These are phyloP conservation scores for Colletotrichum tanaceti DNA, from an alignment of 2,329 filamentous ascomycete genomes.

Conservation along the genomic window DNA sequence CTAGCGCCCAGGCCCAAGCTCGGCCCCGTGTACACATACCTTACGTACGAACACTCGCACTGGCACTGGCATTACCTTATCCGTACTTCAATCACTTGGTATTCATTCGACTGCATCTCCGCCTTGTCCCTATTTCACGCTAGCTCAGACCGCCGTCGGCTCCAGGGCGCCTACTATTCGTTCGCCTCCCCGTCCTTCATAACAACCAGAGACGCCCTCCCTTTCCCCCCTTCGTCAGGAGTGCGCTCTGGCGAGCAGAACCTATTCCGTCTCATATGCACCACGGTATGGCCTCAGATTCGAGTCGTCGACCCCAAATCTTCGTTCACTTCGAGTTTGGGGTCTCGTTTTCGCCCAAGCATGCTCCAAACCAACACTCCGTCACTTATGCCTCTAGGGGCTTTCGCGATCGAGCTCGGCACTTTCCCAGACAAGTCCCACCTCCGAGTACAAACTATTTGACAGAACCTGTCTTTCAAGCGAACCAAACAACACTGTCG, in stretches of 20 bases:
- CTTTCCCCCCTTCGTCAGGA: constrained; percentile 42
- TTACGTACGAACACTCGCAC: constrained; percentile 22
- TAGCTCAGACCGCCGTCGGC: constrained; percentile 35
- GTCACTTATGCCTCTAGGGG: constrained; percentile 61
- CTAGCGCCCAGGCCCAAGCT: constrained; percentile 35
- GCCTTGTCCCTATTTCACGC: constrained; percentile 32
- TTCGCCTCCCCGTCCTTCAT: constrained; percentile 24
- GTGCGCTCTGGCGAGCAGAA: constrained; percentile 39
- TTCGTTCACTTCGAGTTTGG: constrained; percentile 66
- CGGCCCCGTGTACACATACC: constrained; percentile 11
- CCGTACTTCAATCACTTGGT: neutral
- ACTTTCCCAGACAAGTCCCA: constrained; percentile 59
- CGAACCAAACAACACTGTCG: constrained; percentile 37
- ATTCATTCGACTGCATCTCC: constrained; percentile 37
- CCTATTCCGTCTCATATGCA: constrained; percentile 43
- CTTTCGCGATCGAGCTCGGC: constrained; percentile 54
- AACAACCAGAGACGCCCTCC: constrained; percentile 29
- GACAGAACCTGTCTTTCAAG: constrained; percentile 21
- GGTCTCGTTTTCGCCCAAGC: constrained; percentile 60
- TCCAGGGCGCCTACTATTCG: constrained; percentile 21
- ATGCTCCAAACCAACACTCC: constrained; percentile 57
- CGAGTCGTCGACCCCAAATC: constrained; percentile 54
- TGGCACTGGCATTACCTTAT: constrained; percentile 13
- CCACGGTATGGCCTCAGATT: constrained; percentile 44
- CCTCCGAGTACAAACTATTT: constrained; percentile 60